Conservation (phyloP, 2,329 filamentous ascomycete genomes). For the Ceratocystis cubensis region DNA sequence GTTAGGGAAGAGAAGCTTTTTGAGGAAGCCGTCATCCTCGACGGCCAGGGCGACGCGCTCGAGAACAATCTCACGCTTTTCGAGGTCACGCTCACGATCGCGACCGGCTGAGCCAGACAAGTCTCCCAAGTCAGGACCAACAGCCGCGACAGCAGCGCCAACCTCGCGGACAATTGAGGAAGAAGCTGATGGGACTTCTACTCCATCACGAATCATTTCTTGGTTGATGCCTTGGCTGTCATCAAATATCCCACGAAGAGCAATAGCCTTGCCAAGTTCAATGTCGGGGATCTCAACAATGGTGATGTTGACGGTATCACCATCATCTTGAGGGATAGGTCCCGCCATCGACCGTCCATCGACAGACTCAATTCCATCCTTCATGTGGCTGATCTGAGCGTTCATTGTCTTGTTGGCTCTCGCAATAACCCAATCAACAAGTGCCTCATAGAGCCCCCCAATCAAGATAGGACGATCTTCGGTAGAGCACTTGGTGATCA, state of each 20-base stretch:
- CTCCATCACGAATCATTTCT: slow-evolving; percentile 93
- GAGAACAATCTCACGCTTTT: slow-evolving; percentile 69
- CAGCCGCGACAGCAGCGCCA: slow-evolving; percentile 65
- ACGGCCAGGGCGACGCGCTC: slow-evolving; percentile 77
- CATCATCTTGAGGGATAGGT: slow-evolving; percentile 47
- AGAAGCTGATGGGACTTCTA: slow-evolving; percentile 61
- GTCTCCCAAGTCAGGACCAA: slow-evolving; percentile 67
- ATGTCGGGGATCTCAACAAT: slow-evolving; percentile 75
- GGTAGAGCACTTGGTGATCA: slow-evolving; percentile 66
- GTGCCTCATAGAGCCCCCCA: slow-evolving; percentile 76
- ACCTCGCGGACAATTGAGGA: slow-evolving; percentile 79
- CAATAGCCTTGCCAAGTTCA: slow-evolving; percentile 71
- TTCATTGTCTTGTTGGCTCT: slow-evolving; percentile 81
- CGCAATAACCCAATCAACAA: slow-evolving; percentile 86
- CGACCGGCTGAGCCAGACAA: slow-evolving; percentile 52
- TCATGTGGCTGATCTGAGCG: slow-evolving; percentile 55
- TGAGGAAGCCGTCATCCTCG: slow-evolving; percentile 71
- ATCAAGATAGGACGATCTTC: slow-evolving; percentile 75
- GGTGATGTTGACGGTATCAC: slow-evolving; percentile 79
- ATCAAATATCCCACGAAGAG: slow-evolving; percentile 83
- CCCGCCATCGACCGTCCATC: slow-evolving; percentile 42
- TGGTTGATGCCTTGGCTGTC: slow-evolving; percentile 85
- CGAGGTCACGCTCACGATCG: slow-evolving; percentile 64
- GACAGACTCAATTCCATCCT: slow-evolving; percentile 53
- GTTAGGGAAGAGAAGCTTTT: slow-evolving; percentile 66